phyloP scores from a whole-genome alignment of 2,329 filamentous ascomycete species.

The Xylaria sp. region DNA sequence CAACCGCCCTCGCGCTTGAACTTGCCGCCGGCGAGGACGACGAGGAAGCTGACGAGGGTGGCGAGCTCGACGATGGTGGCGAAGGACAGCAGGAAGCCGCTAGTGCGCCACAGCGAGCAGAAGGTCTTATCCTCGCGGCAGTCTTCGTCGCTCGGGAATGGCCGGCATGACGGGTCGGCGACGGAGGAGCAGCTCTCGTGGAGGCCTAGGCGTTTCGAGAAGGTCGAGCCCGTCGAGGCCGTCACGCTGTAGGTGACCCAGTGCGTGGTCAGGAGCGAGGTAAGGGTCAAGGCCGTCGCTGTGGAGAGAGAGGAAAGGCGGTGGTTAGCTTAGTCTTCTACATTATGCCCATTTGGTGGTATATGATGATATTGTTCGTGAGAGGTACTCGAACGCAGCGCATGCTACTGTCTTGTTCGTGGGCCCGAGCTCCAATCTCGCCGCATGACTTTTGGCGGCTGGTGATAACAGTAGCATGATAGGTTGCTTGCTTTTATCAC shows the following conservation, averaged over 20 bases:
- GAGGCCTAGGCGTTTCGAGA: constrained; percentile 76
- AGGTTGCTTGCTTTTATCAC: too few species aligned
- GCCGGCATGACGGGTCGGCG: constrained; percentile 68
- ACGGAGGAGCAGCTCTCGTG: constrained; percentile 82
- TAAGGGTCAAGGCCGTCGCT: constrained; percentile 79
- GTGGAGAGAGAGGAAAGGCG: constrained; percentile 30
- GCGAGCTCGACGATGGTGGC: constrained; percentile 84
- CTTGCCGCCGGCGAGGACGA: constrained; percentile 82
- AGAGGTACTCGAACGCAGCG: neutral
- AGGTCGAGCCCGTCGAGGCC: constrained; percentile 58
- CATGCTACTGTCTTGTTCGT: neutral
- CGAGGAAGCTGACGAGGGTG: constrained; percentile 79
- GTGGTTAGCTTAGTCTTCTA: constrained; percentile 47
- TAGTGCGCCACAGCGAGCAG: constrained; percentile 90
- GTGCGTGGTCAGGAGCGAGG: constrained; percentile 74
- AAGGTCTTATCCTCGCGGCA: constrained; percentile 79
- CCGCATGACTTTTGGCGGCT: neutral
- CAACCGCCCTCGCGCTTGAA: constrained; percentile 84
- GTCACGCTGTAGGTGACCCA: constrained; percentile 75
- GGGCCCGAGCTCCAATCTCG: neutral
- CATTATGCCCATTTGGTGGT: neutral
- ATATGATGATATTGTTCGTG: neutral
- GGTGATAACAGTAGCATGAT: too few species aligned
- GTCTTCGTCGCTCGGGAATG: constrained; percentile 75
- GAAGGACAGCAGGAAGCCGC: constrained; percentile 89